Evolutionary conservation across 352 stramenopile species (phyloP), one percentile per base, ranked within the genome.

Genomic region (Nothophytophthora sp.): DNA sequence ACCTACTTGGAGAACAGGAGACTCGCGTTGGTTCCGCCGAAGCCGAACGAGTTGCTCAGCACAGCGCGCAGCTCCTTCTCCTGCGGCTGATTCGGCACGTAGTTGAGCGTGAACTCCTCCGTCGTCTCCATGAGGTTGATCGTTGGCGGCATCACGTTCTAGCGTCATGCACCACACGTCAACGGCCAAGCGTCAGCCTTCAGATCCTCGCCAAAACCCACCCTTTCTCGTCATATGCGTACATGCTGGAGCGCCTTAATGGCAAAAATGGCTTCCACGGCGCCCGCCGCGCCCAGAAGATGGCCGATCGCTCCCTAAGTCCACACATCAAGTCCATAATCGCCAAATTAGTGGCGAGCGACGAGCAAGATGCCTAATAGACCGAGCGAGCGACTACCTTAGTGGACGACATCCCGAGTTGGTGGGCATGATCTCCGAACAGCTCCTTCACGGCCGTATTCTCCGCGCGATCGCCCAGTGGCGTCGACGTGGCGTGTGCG

Each of bases 401-500:
- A 2, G 81, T 95, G 10, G 85, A 95, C 15, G 87, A 95, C 16
- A 95, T 72, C 25, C 69, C 74, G 5, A 93, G 65, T 2, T 73
- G 48, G 15, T 66, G 64, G 1, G 74, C 74, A 35, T 87, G 55
- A 2, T 75, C 57, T 5, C 75, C 71, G 36, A 96, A 93, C 19
- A 98, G 57, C 16, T 76, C 71, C 55, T 95, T 84, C 35, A 99
- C 95, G 2, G 94, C 95, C 2, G 73, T 56, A 37, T 93, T 92
- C 61, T 99, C 97, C 10, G 96, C 96, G 5, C 89, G 85, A 67
- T 99, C 97, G 1, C 97, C 97, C 13, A 98, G 82, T 0, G 96
- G 96, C 1, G 97, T 99, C n/a, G 91, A 98, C 7, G 97, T 99
- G 4, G 97, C 96, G 62, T 99, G 97, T 4, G 96, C 95, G 56